Evolutionary conservation across 1,284 basidiomycete genomes (phyloP).

Genomic region (Melanopsichium pennsylvanicum): DNA sequence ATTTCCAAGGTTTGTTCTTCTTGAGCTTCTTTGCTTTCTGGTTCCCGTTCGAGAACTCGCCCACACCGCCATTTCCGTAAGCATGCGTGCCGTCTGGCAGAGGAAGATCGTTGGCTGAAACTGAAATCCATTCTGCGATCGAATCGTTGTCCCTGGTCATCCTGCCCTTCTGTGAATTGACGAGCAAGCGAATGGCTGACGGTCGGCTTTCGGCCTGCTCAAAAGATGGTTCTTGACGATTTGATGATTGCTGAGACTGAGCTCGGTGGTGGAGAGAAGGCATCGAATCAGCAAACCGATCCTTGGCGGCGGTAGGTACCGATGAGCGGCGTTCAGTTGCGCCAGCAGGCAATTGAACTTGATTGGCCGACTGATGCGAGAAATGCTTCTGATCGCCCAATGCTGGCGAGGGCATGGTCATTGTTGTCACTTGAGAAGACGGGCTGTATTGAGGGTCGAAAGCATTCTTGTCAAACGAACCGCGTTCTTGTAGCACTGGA

Average conservation of each 20-base stretch:
- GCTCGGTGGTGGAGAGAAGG: slow-evolving; percentile 8
- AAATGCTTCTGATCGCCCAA: slow-evolving; percentile 10
- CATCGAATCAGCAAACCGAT: slow-evolving; percentile 35
- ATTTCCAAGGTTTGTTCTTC: slow-evolving; percentile 39
- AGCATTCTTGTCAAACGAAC: slow-evolving; percentile 18
- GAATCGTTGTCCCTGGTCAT: slow-evolving; percentile 35
- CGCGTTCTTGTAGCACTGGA: slow-evolving; percentile 4
- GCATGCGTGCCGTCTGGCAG: slow-evolving; percentile 6
- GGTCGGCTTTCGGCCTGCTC: slow-evolving; percentile 11
- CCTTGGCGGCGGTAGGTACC: neutral
- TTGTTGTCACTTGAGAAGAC: slow-evolving; percentile 25
- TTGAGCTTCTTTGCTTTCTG: slow-evolving; percentile 10
- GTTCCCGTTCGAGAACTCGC: slow-evolving; percentile 36
- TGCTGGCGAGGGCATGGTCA: slow-evolving; percentile 39
- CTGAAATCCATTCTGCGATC: slow-evolving; percentile 42
- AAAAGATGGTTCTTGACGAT: slow-evolving; percentile 1
- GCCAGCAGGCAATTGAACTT: neutral
- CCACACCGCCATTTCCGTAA: slow-evolving; percentile 36
- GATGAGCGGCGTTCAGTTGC: slow-evolving; percentile 4
- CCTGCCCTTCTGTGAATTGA: slow-evolving; percentile 35
- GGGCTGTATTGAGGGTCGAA: slow-evolving; percentile 27
- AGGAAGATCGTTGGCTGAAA: slow-evolving; percentile 38
- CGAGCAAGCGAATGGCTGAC: slow-evolving; percentile 20
- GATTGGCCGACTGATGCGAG: neutral
- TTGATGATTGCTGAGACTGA: neutral